Evolutionary conservation across 78 protist genomes (phyloP).

Genomic region (Tieghemostelium lacteum): DNA sequence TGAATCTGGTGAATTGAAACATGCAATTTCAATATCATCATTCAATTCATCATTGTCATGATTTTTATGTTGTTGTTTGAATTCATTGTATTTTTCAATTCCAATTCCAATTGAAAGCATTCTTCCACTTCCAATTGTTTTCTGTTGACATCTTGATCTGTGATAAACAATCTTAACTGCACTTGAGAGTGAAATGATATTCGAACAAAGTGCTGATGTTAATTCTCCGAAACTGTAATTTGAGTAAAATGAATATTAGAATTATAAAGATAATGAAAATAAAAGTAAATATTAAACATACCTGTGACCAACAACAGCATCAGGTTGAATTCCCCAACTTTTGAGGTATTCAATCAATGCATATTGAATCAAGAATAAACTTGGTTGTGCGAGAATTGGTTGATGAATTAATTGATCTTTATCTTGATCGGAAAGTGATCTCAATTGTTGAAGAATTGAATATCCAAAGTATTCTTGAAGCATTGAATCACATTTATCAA

Average conservation of each 20-base stretch:
- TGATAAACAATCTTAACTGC: background rate
- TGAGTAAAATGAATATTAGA: background rate
- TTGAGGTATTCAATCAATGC: slow-evolving; percentile 1
- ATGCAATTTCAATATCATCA: too few species aligned
- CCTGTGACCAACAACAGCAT: slow-evolving; percentile 3
- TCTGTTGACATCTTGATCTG: background rate
- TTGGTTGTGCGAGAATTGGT: background rate
- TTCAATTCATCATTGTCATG: too few species aligned
- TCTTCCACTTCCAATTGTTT: slow-evolving; percentile 18
- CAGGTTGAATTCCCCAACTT: background rate
- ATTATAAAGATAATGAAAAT: too few species aligned
- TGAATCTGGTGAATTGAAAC: too few species aligned
- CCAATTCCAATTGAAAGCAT: slow-evolving; percentile 23
- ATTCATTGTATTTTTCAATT: background rate
- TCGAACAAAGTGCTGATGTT: slow-evolving; percentile 1
- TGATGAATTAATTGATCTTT: background rate
- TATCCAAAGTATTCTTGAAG: slow-evolving; percentile 6
- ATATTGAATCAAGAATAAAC: background rate
- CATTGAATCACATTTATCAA: background rate
- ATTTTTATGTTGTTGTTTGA: too few species aligned
- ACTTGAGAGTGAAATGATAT: background rate
- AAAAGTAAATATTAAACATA: too few species aligned
- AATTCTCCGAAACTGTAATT: slow-evolving; percentile 50
- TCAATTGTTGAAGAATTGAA: background rate
- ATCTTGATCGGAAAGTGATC: background rate